Percentiles rank a stretch among this genome's conserved stretches.
Conservation (phyloP, 148 eudicot species). For the Camellia lanceoleosa region DNA sequence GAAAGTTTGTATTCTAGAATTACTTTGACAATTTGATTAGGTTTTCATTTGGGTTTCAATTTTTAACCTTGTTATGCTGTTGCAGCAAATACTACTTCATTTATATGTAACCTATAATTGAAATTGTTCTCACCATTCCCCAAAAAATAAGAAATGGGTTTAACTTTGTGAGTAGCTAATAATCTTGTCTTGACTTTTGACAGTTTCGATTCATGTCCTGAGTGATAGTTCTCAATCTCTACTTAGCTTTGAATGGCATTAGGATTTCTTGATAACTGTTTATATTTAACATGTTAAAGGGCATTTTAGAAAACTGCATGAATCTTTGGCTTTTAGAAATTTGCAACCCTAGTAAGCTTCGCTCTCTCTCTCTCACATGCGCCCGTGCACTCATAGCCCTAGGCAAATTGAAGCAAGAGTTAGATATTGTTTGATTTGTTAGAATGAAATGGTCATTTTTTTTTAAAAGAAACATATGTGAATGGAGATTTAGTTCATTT, state of each 20-base stretch:
- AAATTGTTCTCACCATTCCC: conserved; percentile 9
- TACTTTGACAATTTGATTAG: background rate
- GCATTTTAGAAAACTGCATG: background rate
- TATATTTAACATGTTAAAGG: background rate
- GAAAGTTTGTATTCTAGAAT: background rate
- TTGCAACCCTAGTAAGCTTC: background rate
- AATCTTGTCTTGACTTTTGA: background rate
- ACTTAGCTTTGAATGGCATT: background rate
- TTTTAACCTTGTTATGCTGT: conserved; percentile 3
- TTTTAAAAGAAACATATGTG: too few species aligned
- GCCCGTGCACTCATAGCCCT: too few species aligned
- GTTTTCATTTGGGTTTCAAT: background rate
- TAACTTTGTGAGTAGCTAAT: background rate
- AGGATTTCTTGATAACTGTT: background rate
- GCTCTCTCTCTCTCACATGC: too few species aligned
- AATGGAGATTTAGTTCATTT: too few species aligned
- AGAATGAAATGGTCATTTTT: too few species aligned
- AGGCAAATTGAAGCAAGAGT: too few species aligned
- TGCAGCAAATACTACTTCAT: background rate
- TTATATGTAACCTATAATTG: conserved; percentile 23
- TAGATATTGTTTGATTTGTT: too few species aligned
- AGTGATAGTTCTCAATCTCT: too few species aligned
- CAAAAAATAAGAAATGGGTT: background rate
- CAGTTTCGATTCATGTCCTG: background rate
- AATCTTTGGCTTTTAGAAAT: background rate